Base-by-base conservation (phyloP, 441 rosid species). In the Viola pubescens region DNA sequence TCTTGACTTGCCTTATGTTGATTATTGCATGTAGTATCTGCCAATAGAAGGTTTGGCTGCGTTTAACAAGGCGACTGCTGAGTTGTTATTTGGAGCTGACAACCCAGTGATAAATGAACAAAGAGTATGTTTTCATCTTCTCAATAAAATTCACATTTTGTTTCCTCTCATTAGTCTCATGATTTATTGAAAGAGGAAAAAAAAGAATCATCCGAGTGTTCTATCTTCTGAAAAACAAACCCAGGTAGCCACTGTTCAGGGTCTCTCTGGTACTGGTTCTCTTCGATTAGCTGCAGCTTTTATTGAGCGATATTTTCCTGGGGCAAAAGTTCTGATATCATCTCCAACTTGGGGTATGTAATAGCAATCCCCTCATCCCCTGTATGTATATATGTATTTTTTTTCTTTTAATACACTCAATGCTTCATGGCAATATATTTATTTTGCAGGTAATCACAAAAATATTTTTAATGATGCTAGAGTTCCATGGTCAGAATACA, bases 241-340 rank as follows among this genome's bases (percentile, higher is more conserved):
- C 43, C 78, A 92, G 98, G 87, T 94, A 60, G 98, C 97, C 66
- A 94, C 97, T 4, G 83, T 89, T 73, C 98, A 94, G 70, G 91
- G 98, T 67, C 98, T 94, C 66, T 94, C 95, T 2, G 98, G 97
- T 54, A 94, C 98, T 13, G 98, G 98, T 63, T 92, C 98, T 56
- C 79, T 92, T 65, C 80, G 98, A 47, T 65, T 92, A 53, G 98
- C 92, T 73, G 97, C 89, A 4, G 98, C 94, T 67, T 89, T 92
- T 54, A 84, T 89, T 34, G 94, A 89, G 69, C 77, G 96, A 59
- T 92, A 92, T 71, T 92, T 92, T 65, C 88, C 94, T 8, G 92
- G 96, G 59, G 94, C 89, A 3, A 80, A 92, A 82, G 87, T 92
- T 60, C 54, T 89, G 59, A 86, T 92, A 70, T 89, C 98, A 49